These are phyloP conservation scores for Musa itinerans DNA, from an alignment of 176 grass and related monocot genomes.

Conservation along the genomic window DNA sequence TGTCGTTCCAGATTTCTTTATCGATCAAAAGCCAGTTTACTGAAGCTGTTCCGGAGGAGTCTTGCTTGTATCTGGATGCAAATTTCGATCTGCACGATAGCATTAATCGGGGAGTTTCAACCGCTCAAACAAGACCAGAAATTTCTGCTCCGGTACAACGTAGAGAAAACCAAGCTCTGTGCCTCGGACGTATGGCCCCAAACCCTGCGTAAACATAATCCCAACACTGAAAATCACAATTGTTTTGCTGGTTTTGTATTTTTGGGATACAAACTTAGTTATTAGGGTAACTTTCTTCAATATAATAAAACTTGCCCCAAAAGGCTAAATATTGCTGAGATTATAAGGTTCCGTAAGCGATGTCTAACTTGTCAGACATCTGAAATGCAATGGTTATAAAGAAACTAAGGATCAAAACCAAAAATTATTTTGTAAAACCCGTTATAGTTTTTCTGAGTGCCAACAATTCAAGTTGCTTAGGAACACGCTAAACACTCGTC, in stretches of 20 bases:
- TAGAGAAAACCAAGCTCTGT: slow-evolving; percentile 84
- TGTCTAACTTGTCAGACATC: not conserved
- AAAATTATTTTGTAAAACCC: too few relatives aligned
- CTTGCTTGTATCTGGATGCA: too few relatives aligned
- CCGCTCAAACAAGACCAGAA: slow-evolving; percentile 80
- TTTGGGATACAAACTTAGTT: not conserved
- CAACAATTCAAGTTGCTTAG: too few relatives aligned
- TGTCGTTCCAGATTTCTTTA: not conserved
- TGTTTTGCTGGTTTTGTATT: not conserved
- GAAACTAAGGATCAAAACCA: not conserved
- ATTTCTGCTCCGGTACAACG: slow-evolving; percentile 74
- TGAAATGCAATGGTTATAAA: not conserved
- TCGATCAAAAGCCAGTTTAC: not conserved
- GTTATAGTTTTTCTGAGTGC: too few relatives aligned
- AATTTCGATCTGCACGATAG: not conserved
- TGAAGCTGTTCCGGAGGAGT: not conserved
- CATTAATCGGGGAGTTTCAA: slow-evolving; percentile 64
- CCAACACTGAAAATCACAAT: not conserved
- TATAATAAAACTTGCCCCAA: not conserved
- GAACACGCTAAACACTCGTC: too few relatives aligned
- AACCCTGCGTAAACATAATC: slow-evolving; percentile 30
- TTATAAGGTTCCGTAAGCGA: not conserved
- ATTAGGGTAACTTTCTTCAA: not conserved
- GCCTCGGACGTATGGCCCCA: slow-evolving; percentile 57
- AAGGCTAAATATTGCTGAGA: not conserved